These are phyloP conservation scores for Luffa aegyptiaca DNA, from an alignment of 306 rosid species.

Conservation along the genomic window DNA sequence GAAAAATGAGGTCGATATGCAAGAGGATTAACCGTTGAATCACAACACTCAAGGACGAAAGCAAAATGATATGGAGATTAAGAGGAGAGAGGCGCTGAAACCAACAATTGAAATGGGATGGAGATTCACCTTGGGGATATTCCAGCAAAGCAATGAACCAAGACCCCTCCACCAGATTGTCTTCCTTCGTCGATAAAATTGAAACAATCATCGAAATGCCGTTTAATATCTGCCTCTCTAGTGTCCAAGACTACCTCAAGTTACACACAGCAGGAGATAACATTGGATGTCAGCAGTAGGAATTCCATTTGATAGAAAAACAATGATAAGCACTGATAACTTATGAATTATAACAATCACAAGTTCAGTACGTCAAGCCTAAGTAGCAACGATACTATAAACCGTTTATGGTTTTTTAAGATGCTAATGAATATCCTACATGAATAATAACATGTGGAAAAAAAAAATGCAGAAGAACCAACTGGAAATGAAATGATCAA, in stretches of 20 bases:
- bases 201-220: constrained; percentile 63
- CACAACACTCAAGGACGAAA: not conserved
- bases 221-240: constrained; percentile 31
- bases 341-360: not conserved
- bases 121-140: constrained; percentile 71
- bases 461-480: not conserved
- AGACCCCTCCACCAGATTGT: constrained; percentile 51
- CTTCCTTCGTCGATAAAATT: constrained; percentile 63
- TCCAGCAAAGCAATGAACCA: constrained; percentile 84
- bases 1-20: not conserved
- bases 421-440: not conserved
- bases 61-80: not conserved
- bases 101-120: not conserved
- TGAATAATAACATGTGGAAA: not conserved
- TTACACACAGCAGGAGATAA: constrained; percentile 25
- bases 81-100: not conserved
- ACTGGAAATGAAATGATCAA: not conserved
- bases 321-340: not conserved
- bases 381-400: not conserved
- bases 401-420: not conserved
- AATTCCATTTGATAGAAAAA: not conserved
- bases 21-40: not conserved
- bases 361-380: not conserved
- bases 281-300: not conserved
- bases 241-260: constrained; percentile 58